phyloP scores from a whole-genome alignment of 164 flowering plant genomes.

The Nymphaea colorata region DNA sequence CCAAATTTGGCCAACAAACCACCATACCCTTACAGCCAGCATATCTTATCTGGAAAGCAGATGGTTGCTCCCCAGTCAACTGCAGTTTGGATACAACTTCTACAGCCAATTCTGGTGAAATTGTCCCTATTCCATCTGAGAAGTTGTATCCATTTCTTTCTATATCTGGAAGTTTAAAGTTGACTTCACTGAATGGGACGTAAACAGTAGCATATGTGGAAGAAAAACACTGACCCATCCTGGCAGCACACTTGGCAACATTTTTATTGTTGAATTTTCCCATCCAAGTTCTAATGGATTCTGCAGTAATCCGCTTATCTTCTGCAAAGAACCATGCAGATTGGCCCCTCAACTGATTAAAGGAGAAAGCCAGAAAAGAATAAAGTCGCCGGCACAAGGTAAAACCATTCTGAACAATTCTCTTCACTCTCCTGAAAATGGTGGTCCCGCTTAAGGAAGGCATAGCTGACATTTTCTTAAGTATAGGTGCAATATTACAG shows the following conservation, averaged over 20 bases:
- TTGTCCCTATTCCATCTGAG: conserved; percentile 91
- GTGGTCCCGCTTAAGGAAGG: conserved; percentile 45
- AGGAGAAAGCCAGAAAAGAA: conserved; percentile 79
- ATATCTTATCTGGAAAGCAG: conserved; percentile 86
- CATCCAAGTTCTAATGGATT: conserved; percentile 58
- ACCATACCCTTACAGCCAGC: conserved; percentile 94
- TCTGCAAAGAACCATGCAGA: conserved; percentile 98
- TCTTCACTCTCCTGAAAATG: conserved; percentile 47
- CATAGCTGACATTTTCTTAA: conserved; percentile 37
- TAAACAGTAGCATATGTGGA: conserved; percentile 90
- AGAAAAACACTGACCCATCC: conserved; percentile 97
- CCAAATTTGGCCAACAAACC: conserved; percentile 70
- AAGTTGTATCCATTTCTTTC: conserved; percentile 55
- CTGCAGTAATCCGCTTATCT: conserved; percentile 16
- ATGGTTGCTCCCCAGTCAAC: conserved; percentile 44
- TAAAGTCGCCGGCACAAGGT: conserved; percentile 68
- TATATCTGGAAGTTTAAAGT: conserved; percentile 44
- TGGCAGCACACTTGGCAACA: conserved; percentile 84
- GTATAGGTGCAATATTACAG: conserved; percentile 54
- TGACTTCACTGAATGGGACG: conserved; percentile 48
- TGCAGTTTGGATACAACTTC: conserved; percentile 68
- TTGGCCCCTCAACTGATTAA: conserved; percentile 80
- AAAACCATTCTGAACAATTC: conserved; percentile 52
- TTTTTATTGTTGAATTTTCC: conserved; percentile 54
- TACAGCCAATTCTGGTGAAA: conserved; percentile 66